These are phyloP conservation scores for Deakozyma indianensis DNA, from an alignment of 805 yeast genomes.

Conservation along the genomic window DNA sequence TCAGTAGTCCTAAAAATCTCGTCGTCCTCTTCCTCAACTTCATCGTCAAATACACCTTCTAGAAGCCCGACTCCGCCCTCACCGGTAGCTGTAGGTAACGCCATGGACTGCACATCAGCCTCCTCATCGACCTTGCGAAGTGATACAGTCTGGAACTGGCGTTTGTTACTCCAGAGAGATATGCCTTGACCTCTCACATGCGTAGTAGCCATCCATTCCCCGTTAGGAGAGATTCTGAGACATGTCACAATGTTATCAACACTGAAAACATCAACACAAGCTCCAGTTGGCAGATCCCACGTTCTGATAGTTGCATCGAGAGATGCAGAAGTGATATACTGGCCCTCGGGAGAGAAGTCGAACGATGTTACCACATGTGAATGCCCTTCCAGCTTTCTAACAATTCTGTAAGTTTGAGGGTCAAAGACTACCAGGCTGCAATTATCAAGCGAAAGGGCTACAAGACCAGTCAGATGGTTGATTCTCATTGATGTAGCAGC, in stretches of 20 bases:
- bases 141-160: slow-evolving; percentile 61
- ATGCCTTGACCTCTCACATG: slow-evolving; percentile 87
- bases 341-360: slow-evolving; percentile 88
- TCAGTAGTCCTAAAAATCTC: slow-evolving; percentile 26
- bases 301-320: slow-evolving; percentile 82
- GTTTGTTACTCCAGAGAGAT: slow-evolving; percentile 79
- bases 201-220: slow-evolving; percentile 82
- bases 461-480: slow-evolving; percentile 69
- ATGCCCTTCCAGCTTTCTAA: slow-evolving; percentile 84
- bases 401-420: slow-evolving; percentile 61
- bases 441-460: slow-evolving; percentile 79
- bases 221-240: slow-evolving; percentile 69
- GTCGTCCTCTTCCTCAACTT: slow-evolving; percentile 20
- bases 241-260: slow-evolving; percentile 70
- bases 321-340: slow-evolving; percentile 80
- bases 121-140: slow-evolving; percentile 63
- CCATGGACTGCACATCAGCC: slow-evolving; percentile 28
- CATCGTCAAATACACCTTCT: slow-evolving; percentile 56
- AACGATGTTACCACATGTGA: slow-evolving; percentile 72
- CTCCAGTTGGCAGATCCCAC: slow-evolving; percentile 96
- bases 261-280: slow-evolving; percentile 83
- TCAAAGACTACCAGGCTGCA: slow-evolving; percentile 74
- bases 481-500: slow-evolving; percentile 68
- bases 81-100: slow-evolving; percentile 59
- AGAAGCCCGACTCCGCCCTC: slow-evolving; percentile 57